These are phyloP conservation scores for Marchantia polymorpha DNA, from an alignment of 225 moss, liverwort and hornwort genomes.

Conservation along the genomic window DNA sequence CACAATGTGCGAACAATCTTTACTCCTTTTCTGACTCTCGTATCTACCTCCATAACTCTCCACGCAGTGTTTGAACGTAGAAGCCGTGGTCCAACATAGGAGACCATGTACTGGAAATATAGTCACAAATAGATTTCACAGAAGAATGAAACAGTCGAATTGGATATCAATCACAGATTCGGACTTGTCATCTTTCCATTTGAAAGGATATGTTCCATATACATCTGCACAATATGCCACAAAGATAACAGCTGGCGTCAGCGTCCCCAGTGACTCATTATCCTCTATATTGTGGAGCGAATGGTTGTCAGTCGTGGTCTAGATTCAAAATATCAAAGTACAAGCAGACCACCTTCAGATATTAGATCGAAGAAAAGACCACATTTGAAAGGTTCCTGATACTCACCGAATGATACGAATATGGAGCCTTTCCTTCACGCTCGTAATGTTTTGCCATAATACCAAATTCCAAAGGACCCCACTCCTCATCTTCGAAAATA, in stretches of 20 bases:
- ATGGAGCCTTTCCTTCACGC: conserved; percentile 88
- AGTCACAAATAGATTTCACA: background rate
- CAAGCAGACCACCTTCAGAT: background rate
- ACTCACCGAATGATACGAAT: conserved; percentile 82
- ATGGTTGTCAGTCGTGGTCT: too few species aligned
- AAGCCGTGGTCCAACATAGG: background rate
- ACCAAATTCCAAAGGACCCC: conserved; percentile 86
- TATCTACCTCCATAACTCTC: background rate
- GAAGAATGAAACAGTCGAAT: background rate
- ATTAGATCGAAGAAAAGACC: background rate
- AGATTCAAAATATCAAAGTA: too few species aligned
- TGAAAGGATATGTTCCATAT: conserved; percentile 21
- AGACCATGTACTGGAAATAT: background rate
- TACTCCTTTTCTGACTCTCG: background rate
- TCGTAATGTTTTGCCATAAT: conserved; percentile 96
- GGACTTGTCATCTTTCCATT: conserved; percentile 19
- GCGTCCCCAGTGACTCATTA: background rate
- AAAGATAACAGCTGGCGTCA: background rate
- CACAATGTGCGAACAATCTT: too few species aligned
- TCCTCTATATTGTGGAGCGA: too few species aligned
- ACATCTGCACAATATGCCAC: conserved; percentile 12
- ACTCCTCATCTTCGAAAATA: conserved; percentile 83
- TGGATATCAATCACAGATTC: background rate
- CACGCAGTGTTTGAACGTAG: background rate
- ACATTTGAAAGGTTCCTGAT: background rate